phyloP scores from a whole-genome alignment of 2,329 filamentous ascomycete species.

The Sporothrix pseudoabietina region DNA sequence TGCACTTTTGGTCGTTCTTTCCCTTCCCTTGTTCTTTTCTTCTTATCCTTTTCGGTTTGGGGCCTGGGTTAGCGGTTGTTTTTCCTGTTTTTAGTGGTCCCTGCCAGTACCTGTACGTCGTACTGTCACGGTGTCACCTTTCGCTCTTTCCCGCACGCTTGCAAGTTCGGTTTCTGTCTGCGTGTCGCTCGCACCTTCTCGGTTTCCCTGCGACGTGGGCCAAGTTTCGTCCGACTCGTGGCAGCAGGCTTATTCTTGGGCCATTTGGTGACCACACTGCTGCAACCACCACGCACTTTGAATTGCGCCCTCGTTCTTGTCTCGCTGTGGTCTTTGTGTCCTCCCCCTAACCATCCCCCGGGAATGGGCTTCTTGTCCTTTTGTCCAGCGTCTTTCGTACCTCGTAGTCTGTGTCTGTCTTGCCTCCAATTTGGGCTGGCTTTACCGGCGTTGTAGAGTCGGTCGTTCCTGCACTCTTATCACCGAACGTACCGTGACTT shows the following conservation, averaged over 20 bases:
- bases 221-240: constrained; percentile 23
- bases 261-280: not conserved
- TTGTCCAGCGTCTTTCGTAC: not conserved
- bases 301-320: constrained; percentile 12
- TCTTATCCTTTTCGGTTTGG: not conserved
- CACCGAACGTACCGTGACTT: constrained; percentile 11
- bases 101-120: not conserved
- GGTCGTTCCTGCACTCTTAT: not conserved
- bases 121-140: not conserved
- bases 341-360: not conserved
- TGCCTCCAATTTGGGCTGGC: not conserved
- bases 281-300: not conserved
- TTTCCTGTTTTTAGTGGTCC: constrained; percentile 3
- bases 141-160: not conserved
- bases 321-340: not conserved
- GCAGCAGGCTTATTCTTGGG: constrained; percentile 20
- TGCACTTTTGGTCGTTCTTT: not conserved
- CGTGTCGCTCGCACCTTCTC: not conserved
- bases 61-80: not conserved
- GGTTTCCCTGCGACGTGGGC: constrained; percentile 7
- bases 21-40: not conserved
- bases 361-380: not conserved
- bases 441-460: not conserved
- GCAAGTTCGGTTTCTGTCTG: not conserved
- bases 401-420: no score